A percentile compares a stretch with the other conserved stretches of the same genome.
These are phyloP conservation scores for Stachybotrys chartarum DNA, from an alignment of 2,329 filamentous ascomycete species.

Conservation along the genomic window DNA sequence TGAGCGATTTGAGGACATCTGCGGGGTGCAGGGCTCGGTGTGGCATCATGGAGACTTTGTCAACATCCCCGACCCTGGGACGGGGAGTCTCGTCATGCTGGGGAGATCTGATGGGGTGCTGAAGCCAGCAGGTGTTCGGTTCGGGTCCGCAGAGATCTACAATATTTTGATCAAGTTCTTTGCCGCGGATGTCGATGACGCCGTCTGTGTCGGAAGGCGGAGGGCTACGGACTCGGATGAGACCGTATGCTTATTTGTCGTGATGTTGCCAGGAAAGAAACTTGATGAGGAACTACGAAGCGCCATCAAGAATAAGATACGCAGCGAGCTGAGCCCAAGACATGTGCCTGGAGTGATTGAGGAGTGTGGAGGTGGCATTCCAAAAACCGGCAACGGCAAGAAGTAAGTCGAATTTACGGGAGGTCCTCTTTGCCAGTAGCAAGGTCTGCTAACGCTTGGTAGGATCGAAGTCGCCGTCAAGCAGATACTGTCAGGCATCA, in stretches of 20 bases:
- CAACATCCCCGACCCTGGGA: slow-evolving; percentile 54
- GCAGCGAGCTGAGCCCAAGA: slow-evolving; percentile 73
- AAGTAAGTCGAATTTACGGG: slow-evolving; percentile 52
- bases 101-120: slow-evolving; percentile 88
- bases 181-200: slow-evolving; percentile 69
- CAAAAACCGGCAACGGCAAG: slow-evolving; percentile 90
- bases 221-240: slow-evolving; percentile 69
- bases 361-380: slow-evolving; percentile 73
- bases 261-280: slow-evolving; percentile 53
- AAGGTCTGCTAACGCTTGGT: slow-evolving; percentile 6
- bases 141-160: slow-evolving; percentile 93
- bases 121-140: slow-evolving; percentile 85
- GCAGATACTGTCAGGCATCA: slow-evolving; percentile 83
- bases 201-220: slow-evolving; percentile 77
- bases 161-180: slow-evolving; percentile 87
- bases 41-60: slow-evolving; percentile 98
- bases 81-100: slow-evolving; percentile 80
- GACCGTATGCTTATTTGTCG: slow-evolving; percentile 81
- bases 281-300: slow-evolving; percentile 55
- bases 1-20: slow-evolving; percentile 59
- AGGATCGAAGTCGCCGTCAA: slow-evolving; percentile 94
- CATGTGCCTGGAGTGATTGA: slow-evolving; percentile 84
- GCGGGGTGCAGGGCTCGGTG: slow-evolving; percentile 34
- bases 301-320: slow-evolving; percentile 61
- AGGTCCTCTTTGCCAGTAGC: neutral